phyloP scores from a whole-genome alignment of 2,329 filamentous ascomycete genomes.

The Eutypella sp. region DNA sequence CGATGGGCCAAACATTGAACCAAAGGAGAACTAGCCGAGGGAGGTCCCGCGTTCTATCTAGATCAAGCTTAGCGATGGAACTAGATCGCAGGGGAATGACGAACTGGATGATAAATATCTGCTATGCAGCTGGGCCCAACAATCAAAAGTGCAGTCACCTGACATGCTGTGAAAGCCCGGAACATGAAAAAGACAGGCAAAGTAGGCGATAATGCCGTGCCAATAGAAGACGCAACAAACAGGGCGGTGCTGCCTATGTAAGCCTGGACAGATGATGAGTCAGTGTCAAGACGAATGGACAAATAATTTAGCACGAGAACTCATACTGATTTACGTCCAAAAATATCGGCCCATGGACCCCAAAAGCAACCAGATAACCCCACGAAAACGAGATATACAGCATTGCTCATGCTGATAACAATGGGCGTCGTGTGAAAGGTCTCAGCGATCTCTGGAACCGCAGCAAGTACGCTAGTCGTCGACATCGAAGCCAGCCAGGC shows the following conservation, averaged over 20 bases:
- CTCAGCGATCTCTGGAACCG: neutral
- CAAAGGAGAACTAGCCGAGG: neutral
- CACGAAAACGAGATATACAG: neutral
- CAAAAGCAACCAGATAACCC: neutral
- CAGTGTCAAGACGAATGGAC: too few species aligned
- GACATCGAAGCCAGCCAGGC: neutral
- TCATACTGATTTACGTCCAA: neutral
- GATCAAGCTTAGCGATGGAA: neutral
- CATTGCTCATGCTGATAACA: neutral
- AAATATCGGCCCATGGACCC: neutral
- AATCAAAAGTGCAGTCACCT: neutral
- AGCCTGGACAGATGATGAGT: too few species aligned
- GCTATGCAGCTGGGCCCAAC: neutral
- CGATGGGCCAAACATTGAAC: neutral
- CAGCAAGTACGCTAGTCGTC: neutral
- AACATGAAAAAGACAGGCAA: neutral
- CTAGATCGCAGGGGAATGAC: neutral
- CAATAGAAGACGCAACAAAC: neutral
- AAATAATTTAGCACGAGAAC: too few species aligned
- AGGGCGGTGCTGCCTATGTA: neutral
- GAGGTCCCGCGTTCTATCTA: neutral
- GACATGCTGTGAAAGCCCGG: neutral
- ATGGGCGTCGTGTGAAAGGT: neutral
- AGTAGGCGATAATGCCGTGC: neutral
- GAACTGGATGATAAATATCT: neutral